phyloP scores from a whole-genome alignment of 768 basidiomycete species.

The Tylopilus rubrobrunneus region DNA sequence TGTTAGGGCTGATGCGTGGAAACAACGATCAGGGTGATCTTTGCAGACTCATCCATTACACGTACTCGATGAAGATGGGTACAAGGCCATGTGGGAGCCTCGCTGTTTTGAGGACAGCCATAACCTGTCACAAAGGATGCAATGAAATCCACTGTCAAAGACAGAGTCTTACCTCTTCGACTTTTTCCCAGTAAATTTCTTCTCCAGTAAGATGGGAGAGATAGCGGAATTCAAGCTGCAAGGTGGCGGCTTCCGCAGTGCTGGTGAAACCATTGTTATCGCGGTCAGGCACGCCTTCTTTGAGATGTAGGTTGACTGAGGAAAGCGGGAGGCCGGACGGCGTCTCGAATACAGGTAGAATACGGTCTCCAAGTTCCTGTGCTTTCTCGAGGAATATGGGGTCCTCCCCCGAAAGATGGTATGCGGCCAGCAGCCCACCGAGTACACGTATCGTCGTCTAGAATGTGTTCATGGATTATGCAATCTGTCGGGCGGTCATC shows the following conservation, averaged over 20 bases:
- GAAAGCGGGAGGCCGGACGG: slow-evolving; percentile 79
- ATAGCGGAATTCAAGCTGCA: slow-evolving; percentile 90
- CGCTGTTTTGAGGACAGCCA: slow-evolving; percentile 63
- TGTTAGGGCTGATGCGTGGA: slow-evolving; percentile 36
- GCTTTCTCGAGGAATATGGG: slow-evolving; percentile 72
- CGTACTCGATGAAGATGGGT: slow-evolving; percentile 81
- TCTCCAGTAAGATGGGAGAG: slow-evolving; percentile 77
- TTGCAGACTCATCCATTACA: slow-evolving; percentile 7
- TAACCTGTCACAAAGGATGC: slow-evolving; percentile 41
- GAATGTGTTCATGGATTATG: neutral
- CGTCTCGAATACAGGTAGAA: slow-evolving; percentile 80
- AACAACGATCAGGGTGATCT: slow-evolving; percentile 10
- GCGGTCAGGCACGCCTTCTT: slow-evolving; percentile 54
- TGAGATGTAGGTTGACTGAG: slow-evolving; percentile 64
- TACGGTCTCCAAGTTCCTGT: slow-evolving; percentile 78
- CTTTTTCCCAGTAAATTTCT: slow-evolving; percentile 76
- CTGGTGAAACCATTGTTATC: slow-evolving; percentile 64
- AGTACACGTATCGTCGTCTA: slow-evolving; percentile 91
- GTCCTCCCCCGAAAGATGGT: slow-evolving; percentile 71
- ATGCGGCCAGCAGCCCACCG: slow-evolving; percentile 85
- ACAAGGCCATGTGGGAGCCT: slow-evolving; percentile 69
- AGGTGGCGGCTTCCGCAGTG: slow-evolving; percentile 82
- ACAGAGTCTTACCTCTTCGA: slow-evolving; percentile 51
- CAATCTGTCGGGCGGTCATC: neutral
- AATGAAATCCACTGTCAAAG: neutral